Evolutionary conservation across 495 filamentous ascomycete genomes (phyloP), one percentile per base, ranked within the genome.

Genomic region (Penicillium paxilli): DNA sequence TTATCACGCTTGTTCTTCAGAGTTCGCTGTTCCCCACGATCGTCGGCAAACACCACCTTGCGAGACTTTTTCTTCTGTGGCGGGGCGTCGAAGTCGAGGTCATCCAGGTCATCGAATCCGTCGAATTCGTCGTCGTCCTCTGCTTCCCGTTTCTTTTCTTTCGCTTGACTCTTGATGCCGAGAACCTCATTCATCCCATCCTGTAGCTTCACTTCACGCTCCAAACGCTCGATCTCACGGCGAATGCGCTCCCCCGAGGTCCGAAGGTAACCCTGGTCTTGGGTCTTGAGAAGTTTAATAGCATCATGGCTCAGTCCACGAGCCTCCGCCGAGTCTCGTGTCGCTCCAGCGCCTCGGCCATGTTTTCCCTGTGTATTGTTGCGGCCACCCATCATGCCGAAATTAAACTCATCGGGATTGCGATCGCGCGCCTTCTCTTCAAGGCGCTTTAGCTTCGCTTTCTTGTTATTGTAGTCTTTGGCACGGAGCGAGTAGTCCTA

Each of bases 391-490:
- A 95, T 81, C 94, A 98, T 98, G 21, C 86, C 88, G 65, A 90
- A 96, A 73, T 89, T 86, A 77, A 98, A 98, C 71, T 96, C 92
- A 83, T 98, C 94, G 35, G 92, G 91, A 70, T 98, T 98, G 57
- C 90, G 87, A 37, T 94, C 85, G 51, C 82, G 79, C 20, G 87
- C 93, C 73, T 96, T 96, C 54, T 87, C 79, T 58, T 85, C 80
- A 16, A 98, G 84, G 2, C 83, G 80, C 66, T 88, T 87, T 38
- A 97, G 78, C 24, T 87, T 84, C n/a, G 76, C 75, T 67, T 95
- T 88, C 68, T 98, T 98, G 60, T 72, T 73, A 65, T 90, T 91
- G 82, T 88, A 91, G 78, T 97, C 92, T 68, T 83, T 82, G 3
- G 94, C 89, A 51, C 94, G 91, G 56, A 92, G 87, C 38, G 87